phyloP scores from a whole-genome alignment of 345 rosid species.

The Gossypium thurberi region DNA sequence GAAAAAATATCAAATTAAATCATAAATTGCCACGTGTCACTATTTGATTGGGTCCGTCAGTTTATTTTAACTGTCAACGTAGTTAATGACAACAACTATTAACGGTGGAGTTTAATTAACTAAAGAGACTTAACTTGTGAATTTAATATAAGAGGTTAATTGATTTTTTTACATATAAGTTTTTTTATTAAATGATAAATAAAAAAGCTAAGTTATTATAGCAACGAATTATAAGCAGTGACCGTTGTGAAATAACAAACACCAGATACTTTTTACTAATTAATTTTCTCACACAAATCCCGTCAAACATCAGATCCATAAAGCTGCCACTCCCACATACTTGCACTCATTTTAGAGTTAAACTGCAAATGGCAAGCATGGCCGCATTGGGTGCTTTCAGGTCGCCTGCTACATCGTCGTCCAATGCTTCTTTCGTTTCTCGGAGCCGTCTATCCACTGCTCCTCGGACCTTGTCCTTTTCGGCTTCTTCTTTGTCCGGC shows the following conservation, averaged over 20 bases:
- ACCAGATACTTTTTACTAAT: too few species aligned
- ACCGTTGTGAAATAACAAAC: background rate
- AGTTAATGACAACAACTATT: too few species aligned
- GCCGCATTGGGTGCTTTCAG: conserved; percentile 35
- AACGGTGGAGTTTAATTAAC: too few species aligned
- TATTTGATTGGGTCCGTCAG: too few species aligned
- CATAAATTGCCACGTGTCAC: too few species aligned
- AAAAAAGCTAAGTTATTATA: background rate
- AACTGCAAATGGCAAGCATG: conserved; percentile 40
- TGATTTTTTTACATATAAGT: too few species aligned
- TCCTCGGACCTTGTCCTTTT: conserved; percentile 36
- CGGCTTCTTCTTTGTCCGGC: conserved; percentile 42
- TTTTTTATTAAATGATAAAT: too few species aligned
- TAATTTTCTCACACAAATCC: background rate
- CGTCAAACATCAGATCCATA: background rate
- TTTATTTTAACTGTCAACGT: too few species aligned
- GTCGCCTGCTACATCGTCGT: conserved; percentile 22
- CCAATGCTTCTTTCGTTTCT: conserved; percentile 14
- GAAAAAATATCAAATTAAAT: too few species aligned
- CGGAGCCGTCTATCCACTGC: conserved; percentile 6
- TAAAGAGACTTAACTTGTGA: too few species aligned
- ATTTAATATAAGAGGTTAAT: too few species aligned
- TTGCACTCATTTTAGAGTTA: background rate
- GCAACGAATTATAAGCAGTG: background rate
- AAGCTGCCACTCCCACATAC: background rate